Conservation (phyloP, 2,329 filamentous ascomycete species). For the Colletotrichum sp. region DNA sequence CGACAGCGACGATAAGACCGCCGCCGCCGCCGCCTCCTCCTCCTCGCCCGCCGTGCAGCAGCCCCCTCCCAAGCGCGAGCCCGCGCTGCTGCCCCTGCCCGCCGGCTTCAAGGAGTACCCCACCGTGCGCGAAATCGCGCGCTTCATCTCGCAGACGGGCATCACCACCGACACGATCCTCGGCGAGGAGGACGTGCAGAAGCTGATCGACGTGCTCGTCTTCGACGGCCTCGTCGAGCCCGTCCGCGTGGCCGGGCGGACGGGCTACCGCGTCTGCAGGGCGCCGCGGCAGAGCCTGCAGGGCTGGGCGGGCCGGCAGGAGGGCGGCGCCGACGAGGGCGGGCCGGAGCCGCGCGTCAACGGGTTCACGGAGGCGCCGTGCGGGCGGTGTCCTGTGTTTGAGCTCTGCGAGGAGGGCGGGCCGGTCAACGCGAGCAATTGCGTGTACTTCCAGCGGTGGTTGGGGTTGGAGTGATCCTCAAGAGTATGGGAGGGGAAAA, state of each 20-base stretch:
- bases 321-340: constrained; percentile 36
- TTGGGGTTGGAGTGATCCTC: constrained; percentile 53
- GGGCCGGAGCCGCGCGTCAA: constrained; percentile 60
- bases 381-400: constrained; percentile 91
- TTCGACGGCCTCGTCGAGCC: constrained; percentile 86
- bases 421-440: constrained; percentile 87
- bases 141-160: constrained; percentile 70
- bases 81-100: constrained; percentile 57
- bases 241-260: constrained; percentile 53
- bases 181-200: constrained; percentile 78
- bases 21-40: constrained; percentile 15
- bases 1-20: constrained; percentile 25
- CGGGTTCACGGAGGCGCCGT: constrained; percentile 86
- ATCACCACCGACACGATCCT: constrained; percentile 76
- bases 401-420: constrained; percentile 90
- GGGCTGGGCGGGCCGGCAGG: constrained; percentile 41
- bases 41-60: constrained; percentile 30
- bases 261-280: constrained; percentile 59
- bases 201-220: constrained; percentile 85
- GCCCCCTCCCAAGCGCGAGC: constrained; percentile 31
- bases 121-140: constrained; percentile 78
- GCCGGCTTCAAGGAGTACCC: constrained; percentile 80
- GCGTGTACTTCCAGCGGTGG: constrained; percentile 92
- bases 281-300: constrained; percentile 50
- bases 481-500: background rate